Percentiles rank a stretch among this genome's conserved stretches.
phyloP scores from a whole-genome alignment of 1,139 yeast genomes.

The Hanseniaspora sp. region DNA sequence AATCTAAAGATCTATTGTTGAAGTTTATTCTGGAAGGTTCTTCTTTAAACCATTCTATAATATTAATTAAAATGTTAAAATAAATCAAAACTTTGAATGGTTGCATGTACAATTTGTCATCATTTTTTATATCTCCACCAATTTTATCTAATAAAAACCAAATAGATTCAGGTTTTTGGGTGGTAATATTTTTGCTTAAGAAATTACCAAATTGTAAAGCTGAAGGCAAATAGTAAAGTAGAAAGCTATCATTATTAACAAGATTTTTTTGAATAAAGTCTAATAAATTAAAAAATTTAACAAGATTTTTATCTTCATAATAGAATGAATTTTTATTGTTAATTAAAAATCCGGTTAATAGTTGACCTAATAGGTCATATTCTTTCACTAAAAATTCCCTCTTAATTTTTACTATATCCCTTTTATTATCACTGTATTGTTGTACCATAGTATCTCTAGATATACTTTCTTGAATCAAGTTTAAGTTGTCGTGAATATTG shows the following conservation, averaged over 20 bases:
- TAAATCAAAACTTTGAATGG: conserved; percentile 52
- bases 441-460: conserved; percentile 57
- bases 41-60: conserved; percentile 63
- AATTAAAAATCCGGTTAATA: conserved; percentile 36
- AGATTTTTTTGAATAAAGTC: conserved; percentile 29
- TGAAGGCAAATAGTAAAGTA: conserved; percentile 57
- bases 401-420: conserved; percentile 46
- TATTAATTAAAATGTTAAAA: conserved; percentile 50
- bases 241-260: conserved; percentile 49
- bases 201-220: conserved; percentile 34
- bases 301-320: conserved; percentile 11
- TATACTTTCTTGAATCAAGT: conserved; percentile 48
- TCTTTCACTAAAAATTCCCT: conserved; percentile 51
- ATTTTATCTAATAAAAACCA: conserved; percentile 18
- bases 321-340: conserved; percentile 32
- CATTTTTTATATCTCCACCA: conserved; percentile 17
- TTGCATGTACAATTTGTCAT: conserved; percentile 37
- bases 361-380: conserved; percentile 63
- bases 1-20: conserved; percentile 32
- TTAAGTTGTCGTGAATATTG: conserved; percentile 45
- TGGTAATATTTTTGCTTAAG: conserved; percentile 33
- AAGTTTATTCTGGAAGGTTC: conserved; percentile 30
- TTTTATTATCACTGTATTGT: conserved; percentile 39
- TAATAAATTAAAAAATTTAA: conserved; percentile 34
- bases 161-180: conserved; percentile 23